These are phyloP conservation scores for Pseudocercospora fuligena DNA, from an alignment of 2,329 filamentous ascomycete genomes.

Conservation along the genomic window DNA sequence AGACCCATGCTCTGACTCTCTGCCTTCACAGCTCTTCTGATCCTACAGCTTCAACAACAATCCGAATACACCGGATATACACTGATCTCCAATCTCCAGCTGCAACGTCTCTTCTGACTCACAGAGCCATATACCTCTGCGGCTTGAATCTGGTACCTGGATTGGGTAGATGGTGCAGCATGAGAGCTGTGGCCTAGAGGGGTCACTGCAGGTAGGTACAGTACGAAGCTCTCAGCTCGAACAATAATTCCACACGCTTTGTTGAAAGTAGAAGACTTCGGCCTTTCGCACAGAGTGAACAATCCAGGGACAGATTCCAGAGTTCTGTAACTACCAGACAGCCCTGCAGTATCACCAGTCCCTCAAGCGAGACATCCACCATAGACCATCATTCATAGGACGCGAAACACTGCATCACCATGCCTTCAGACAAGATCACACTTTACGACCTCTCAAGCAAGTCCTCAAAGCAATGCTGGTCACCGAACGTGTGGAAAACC, in stretches of 20 bases:
- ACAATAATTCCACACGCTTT: neutral
- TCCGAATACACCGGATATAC: too few species aligned
- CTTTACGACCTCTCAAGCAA: conserved; percentile 29
- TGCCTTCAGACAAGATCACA: conserved; percentile 10
- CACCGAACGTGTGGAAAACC: conserved; percentile 73
- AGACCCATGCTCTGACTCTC: neutral
- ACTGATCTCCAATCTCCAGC: neutral
- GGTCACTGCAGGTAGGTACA: neutral
- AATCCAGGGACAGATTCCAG: neutral
- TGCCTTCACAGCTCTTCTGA: neutral
- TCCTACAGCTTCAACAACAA: neutral
- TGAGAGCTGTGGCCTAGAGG: neutral
- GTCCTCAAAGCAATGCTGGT: conserved; percentile 59
- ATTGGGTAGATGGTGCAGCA: too few species aligned
- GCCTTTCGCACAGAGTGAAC: neutral
- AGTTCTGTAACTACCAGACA: neutral
- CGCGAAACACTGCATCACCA: neutral
- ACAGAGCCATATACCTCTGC: too few species aligned
- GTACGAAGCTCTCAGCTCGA: too few species aligned
- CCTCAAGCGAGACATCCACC: neutral
- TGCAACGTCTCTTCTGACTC: neutral
- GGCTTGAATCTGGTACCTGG: too few species aligned
- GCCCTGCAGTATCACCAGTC: neutral
- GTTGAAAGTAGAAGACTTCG: neutral
- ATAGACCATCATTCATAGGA: neutral